phyloP scores from a whole-genome alignment of 2,329 filamentous ascomycete species.

The Sporothrix sp. region DNA sequence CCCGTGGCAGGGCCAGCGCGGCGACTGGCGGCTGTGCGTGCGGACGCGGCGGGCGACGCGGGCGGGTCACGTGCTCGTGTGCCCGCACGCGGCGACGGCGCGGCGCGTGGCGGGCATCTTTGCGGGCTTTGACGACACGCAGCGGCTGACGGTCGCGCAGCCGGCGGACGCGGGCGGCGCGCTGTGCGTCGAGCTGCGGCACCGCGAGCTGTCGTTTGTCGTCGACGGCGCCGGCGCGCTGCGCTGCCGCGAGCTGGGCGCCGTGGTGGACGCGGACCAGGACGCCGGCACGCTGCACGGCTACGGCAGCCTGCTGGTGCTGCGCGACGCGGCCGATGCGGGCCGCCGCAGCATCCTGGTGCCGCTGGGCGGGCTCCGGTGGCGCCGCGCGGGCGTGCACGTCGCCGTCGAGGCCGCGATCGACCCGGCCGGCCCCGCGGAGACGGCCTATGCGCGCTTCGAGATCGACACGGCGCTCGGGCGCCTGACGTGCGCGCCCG shows the following conservation, averaged over 20 bases:
- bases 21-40: conserved; percentile 29
- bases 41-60: conserved; percentile 13
- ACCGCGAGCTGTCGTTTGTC: conserved; percentile 43
- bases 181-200: conserved; percentile 40
- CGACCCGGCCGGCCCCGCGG: conserved; percentile 17
- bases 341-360: conserved; percentile 40
- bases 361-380: conserved; percentile 33
- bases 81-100: conserved; percentile 36
- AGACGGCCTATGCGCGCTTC: conserved; percentile 38
- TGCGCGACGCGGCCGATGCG: conserved; percentile 34
- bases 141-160: conserved; percentile 38
- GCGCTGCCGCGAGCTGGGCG: conserved; percentile 37
- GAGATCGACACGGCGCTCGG: conserved; percentile 44
- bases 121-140: conserved; percentile 35
- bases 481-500: conserved; percentile 46
- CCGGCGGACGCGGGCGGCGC: conserved; percentile 17
- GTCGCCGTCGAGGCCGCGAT: conserved; percentile 26
- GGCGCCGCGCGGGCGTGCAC: conserved; percentile 30
- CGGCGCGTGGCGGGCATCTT: conserved; percentile 36
- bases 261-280: conserved; percentile 47
- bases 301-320: conserved; percentile 46
- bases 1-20: conserved; percentile 20
- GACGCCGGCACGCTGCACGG: conserved; percentile 52
- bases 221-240: conserved; percentile 37
- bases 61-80: conserved; percentile 31